These are phyloP conservation scores for Tetrahymena thermophila DNA, from an alignment of 73 alveolate genomes.

Conservation along the genomic window DNA sequence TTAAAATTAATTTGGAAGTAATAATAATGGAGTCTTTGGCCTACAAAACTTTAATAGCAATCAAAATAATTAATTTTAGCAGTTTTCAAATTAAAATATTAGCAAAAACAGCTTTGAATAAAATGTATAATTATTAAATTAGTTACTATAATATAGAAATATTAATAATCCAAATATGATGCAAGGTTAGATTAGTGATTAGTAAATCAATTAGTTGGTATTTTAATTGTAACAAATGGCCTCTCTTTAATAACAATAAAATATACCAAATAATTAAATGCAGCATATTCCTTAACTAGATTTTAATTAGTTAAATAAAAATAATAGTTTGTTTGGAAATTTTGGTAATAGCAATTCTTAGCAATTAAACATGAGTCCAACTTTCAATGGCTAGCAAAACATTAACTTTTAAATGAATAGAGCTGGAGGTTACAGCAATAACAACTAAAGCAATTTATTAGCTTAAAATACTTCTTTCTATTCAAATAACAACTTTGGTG, in stretches of 20 bases:
- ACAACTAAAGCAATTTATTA: neutral
- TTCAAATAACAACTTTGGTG: neutral
- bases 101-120: neutral
- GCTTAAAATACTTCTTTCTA: neutral
- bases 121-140: neutral
- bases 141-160: neutral
- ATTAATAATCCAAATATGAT: neutral
- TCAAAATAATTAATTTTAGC: neutral
- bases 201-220: neutral
- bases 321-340: neutral
- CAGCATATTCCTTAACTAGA: neutral
- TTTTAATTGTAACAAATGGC: neutral
- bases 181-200: neutral
- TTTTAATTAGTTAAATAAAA: neutral
- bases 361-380: neutral
- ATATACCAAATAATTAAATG: neutral
- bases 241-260: neutral
- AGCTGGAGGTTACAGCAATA: neutral
- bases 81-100: neutral
- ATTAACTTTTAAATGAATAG: neutral
- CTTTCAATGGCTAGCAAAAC: neutral
- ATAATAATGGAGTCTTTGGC: neutral
- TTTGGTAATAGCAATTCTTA: neutral
- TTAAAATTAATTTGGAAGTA: neutral
- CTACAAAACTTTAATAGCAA: neutral